Base-by-base conservation (phyloP, 2,329 filamentous ascomycete genomes). In the Aurifilum marmelostoma region DNA sequence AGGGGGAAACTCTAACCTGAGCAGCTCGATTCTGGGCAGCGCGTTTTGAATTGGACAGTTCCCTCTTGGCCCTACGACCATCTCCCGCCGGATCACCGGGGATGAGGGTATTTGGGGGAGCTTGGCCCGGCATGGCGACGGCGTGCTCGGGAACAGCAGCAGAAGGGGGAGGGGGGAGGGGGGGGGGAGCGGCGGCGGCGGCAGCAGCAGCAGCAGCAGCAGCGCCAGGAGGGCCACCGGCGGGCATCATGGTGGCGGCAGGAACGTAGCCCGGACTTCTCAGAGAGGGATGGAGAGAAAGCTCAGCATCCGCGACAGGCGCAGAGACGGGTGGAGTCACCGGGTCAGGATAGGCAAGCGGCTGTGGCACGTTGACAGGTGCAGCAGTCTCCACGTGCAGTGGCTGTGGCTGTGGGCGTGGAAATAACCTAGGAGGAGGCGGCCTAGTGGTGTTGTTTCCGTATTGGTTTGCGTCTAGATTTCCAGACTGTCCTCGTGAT, bases 21-120 rank as follows among this genome's bases (percentile, higher is more conserved):
- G 96, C 96, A 75, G 95, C 96, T 78, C 96, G 87, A 77, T 99
- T 99, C 79, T 99, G 96, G 12, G 96, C 96, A 37, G 96, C 96
- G 73, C 96, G 91, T 83, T 98, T 99, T 50, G 94, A 97, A 59
- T 94, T 96, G 34, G 94, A 97, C 71, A 99, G 83, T 81, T 97
- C 95, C 66, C 96, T 88, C 80, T 97, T 97, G 16, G 90, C 90
- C 80, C 96, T 95, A 65, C 90, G 86, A 72, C 89, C 87, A 72
- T 92, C 81, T 73, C 82, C 73, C 24, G 72, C 70, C 4, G 74
- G 67, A 60, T 75, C 75, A 12, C 75, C 71, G 7, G 75, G 71
- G 3, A 70, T 61, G 32, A 71, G 39, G 27, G 76, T 71, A 12
- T 73, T 60, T 14, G 77, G 65, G 21, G 72, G 65, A 16, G 76